Evolutionary conservation across 306 rosid genomes (phyloP), one percentile per base, ranked within the genome.

Genomic region (Quercus parvula): DNA sequence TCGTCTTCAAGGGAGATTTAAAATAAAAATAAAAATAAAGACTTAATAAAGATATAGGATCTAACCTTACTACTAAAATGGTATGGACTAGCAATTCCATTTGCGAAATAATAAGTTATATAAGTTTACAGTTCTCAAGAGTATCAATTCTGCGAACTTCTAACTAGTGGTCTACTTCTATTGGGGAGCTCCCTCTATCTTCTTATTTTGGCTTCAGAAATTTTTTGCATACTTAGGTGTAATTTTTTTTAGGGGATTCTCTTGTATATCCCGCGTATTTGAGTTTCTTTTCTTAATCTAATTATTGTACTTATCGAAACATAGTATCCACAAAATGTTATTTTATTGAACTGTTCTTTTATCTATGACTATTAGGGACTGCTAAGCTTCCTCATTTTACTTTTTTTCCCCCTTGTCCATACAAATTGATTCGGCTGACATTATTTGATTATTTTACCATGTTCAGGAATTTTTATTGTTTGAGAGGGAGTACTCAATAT

Each of bases 401-500:
- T 6, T 28, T 25, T 4, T 5, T 19, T 25, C 20, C 8, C 46
- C 12, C 9, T 17, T 15, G 38, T 49, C n/a, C 18, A 41, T n/a
- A 5, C 8, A 51, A 41, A 35, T 55, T 52, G 59, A 30, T 33
- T 74, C 70, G 41, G n/a, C 86, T 68, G 74, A 77, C 70, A 30
- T 70, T 25, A 75, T 58, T n/a, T 72, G 58, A 35, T 78, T 55
- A 18, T 13, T 61, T 38, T 75, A 56, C 74, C 46, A 38, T 67
- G 5, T 84, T 70, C 66, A 92, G 97, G 97, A 92, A 81, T 88
- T 92, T 83, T 84, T 92, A 25, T 87, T 92, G 85, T 83, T 86
- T 24, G 94, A 88, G 88, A 87, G 97, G 87, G 97, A 92, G 76
- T 91, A 82, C 89, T 79, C 94, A 68, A 89, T 92, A 80, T 83